Evolutionary conservation across 495 filamentous ascomycete species (phyloP).

Genomic region (Acidomyces sp.): DNA sequence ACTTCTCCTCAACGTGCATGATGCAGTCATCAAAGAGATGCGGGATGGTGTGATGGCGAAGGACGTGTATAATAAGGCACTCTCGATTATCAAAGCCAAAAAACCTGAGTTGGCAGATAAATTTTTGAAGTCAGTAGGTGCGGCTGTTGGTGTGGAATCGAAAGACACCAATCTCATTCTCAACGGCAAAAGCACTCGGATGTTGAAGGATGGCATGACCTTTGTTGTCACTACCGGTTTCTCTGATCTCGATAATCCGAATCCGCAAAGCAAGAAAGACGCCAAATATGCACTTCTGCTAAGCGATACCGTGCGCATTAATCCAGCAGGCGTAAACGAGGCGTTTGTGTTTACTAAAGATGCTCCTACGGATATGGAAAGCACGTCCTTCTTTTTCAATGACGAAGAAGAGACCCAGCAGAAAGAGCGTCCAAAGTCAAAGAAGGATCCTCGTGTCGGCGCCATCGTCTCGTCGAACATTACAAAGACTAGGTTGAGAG

Average conservation of each 20-base stretch:
- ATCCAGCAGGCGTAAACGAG: constrained; percentile 40
- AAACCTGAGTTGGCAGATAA: constrained; percentile 90
- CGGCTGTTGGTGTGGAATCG: constrained; percentile 83
- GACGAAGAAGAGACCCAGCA: constrained; percentile 47
- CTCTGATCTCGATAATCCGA: constrained; percentile 69
- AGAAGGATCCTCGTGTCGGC: constrained; percentile 67
- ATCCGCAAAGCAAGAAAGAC: constrained; percentile 71
- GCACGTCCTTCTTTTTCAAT: constrained; percentile 94
- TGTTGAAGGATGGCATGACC: constrained; percentile 92
- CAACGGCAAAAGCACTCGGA: constrained; percentile 68
- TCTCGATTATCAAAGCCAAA: constrained; percentile 62
- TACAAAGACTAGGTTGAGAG: constrained; percentile 82
- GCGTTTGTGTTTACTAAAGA: constrained; percentile 85
- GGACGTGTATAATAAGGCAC: constrained; percentile 82
- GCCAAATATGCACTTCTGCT: constrained; percentile 71
- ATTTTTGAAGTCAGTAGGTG: constrained; percentile 79
- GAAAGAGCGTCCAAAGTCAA: constrained; percentile 58
- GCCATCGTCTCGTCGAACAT: constrained; percentile 83
- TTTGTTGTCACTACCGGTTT: constrained; percentile 78
- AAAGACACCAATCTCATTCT: constrained; percentile 68
- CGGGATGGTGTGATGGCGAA: constrained; percentile 77
- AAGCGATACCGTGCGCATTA: constrained; percentile 70
- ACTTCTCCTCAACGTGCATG: constrained; percentile 74
- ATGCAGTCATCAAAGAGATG: constrained; percentile 73
- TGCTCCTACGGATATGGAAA: constrained; percentile 77